These are phyloP conservation scores for Sporobolus alterniflorus DNA, from an alignment of 202 grass and related monocot genomes.

Conservation along the genomic window DNA sequence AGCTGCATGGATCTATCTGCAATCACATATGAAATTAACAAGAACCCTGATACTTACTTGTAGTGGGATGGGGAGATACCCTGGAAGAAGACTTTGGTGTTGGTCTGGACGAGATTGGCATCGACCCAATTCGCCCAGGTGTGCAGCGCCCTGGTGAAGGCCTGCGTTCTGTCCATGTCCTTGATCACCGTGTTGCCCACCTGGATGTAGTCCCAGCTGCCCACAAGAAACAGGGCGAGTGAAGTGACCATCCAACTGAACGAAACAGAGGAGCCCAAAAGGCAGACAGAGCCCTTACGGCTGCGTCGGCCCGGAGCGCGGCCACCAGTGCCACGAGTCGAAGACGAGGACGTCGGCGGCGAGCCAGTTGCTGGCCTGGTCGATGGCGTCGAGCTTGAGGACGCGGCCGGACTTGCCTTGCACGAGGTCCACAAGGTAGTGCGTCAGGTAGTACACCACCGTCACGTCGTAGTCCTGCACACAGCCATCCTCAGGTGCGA, in stretches of 20 bases:
- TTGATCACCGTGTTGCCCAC: conserved; percentile 38
- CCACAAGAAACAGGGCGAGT: neutral
- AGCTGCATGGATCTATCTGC: too few species aligned
- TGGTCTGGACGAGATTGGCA: conserved; percentile 52
- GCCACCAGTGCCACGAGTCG: conserved; percentile 98
- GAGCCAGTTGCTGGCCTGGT: conserved; percentile 52
- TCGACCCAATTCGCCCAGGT: conserved; percentile 91
- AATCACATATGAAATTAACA: too few species aligned
- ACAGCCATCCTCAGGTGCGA: neutral
- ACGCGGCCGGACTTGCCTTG: conserved; percentile 54
- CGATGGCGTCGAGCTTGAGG: conserved; percentile 77
- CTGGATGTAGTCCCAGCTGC: conserved; percentile 88
- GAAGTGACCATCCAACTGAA: too few species aligned
- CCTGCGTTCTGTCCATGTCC: conserved; percentile 79
- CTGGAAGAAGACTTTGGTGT: conserved; percentile 78
- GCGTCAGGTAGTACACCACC: conserved; percentile 73
- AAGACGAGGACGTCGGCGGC: conserved; percentile 83
- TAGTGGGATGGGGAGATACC: conserved; percentile 84
- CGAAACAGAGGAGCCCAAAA: too few species aligned
- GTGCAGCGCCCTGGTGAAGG: conserved; percentile 68
- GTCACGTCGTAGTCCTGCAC: conserved; percentile 69
- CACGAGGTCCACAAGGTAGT: conserved; percentile 88
- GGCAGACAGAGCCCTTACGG: conserved; percentile 33
- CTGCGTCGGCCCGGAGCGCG: conserved; percentile 52
- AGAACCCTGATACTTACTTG: conserved; percentile 42